Conservation (phyloP, 2,329 filamentous ascomycete species). For the Blumeria graminis region DNA sequence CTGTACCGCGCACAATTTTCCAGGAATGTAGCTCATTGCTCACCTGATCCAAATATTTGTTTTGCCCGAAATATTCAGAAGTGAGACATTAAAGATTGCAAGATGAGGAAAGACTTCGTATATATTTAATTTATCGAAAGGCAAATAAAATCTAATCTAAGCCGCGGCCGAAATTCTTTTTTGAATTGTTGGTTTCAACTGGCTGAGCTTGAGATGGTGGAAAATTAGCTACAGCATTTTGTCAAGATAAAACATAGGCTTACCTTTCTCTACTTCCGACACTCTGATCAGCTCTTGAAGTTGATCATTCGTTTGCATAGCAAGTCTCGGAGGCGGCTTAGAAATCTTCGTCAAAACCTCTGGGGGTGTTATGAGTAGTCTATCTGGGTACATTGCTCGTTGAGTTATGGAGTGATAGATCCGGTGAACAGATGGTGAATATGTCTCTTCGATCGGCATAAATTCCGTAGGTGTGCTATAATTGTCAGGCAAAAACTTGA, state of each 20-base stretch:
- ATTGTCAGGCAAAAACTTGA: neutral
- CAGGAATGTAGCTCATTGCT: no score
- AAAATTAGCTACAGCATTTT: no score
- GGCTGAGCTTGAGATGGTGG: no score
- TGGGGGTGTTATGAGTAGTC: conserved; percentile 34
- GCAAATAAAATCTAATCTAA: no score
- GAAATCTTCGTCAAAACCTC: conserved; percentile 45
- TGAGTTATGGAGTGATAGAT: conserved; percentile 67
- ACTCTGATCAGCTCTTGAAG: conserved; percentile 40
- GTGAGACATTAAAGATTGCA: no score
- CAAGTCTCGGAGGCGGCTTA: neutral
- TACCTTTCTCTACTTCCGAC: conserved; percentile 67
- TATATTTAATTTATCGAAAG: no score
- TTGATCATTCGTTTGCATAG: conserved; percentile 20
- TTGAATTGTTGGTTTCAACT: no score
- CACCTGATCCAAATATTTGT: no score
- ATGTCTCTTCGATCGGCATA: conserved; percentile 56
- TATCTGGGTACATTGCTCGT: conserved; percentile 51
- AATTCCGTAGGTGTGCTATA: conserved; percentile 36
- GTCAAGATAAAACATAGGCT: neutral
- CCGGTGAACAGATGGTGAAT: conserved; percentile 66
- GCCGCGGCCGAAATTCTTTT: no score
- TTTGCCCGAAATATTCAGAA: no score
- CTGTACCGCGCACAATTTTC: no score
- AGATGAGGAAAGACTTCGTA: no score